These are phyloP conservation scores for Erysiphe pulchra DNA, from an alignment of 2,329 filamentous ascomycete genomes.

Conservation along the genomic window DNA sequence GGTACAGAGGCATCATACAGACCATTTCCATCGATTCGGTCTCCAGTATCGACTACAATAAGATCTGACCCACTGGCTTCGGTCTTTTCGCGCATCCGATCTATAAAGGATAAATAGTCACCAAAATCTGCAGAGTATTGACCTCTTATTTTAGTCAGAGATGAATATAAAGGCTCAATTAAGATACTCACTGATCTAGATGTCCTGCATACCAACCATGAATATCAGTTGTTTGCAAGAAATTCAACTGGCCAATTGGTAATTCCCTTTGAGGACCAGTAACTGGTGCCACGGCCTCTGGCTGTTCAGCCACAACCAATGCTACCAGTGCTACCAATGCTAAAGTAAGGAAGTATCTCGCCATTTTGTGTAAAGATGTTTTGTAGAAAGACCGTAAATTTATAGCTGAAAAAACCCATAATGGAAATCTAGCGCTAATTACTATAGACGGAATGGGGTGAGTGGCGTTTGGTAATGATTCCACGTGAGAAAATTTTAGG, in stretches of 20 bases:
- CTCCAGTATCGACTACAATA: slow-evolving; percentile 84
- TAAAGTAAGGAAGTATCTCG: neutral
- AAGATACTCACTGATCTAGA: slow-evolving; percentile 45
- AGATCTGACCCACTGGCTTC: slow-evolving; percentile 60
- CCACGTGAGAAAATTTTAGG: too few species aligned
- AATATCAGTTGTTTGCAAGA: slow-evolving; percentile 87
- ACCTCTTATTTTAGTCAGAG: slow-evolving; percentile 23
- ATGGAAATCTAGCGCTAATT: too few species aligned
- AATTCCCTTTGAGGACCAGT: slow-evolving; percentile 62
- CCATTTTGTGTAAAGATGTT: too few species aligned
- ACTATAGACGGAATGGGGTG: too few species aligned
- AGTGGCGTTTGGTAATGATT: too few species aligned
- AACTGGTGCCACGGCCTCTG: slow-evolving; percentile 52
- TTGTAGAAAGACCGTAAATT: too few species aligned
- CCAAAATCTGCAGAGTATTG: slow-evolving; percentile 95
- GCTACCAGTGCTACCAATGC: slow-evolving; percentile 5
- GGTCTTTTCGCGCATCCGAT: slow-evolving; percentile 54
- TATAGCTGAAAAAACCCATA: too few species aligned
- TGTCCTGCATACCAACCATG: slow-evolving; percentile 94
- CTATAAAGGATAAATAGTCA: slow-evolving; percentile 82
- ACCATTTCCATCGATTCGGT: slow-evolving; percentile 81
- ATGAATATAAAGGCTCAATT: neutral
- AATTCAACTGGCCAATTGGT: slow-evolving; percentile 85
- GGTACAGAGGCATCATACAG: slow-evolving; percentile 76
- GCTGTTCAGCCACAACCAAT: slow-evolving; percentile 33